phyloP scores from a whole-genome alignment of 768 basidiomycete species.

The Suillus brevipes region DNA sequence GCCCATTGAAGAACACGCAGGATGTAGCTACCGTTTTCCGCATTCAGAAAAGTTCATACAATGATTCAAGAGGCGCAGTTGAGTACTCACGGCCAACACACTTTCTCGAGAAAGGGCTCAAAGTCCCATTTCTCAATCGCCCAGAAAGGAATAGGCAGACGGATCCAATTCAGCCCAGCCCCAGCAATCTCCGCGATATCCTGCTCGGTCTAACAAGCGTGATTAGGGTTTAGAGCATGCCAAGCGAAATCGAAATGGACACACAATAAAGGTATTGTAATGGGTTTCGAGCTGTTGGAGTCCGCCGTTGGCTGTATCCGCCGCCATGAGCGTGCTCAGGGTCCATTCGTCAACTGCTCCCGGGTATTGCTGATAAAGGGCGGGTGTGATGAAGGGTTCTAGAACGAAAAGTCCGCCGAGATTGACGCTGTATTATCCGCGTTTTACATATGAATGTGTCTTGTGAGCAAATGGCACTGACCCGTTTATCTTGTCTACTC shows the following conservation, averaged over 20 bases:
- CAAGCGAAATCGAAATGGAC: constrained; percentile 25
- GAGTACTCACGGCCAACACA: constrained; percentile 72
- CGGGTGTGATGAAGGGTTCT: constrained; percentile 77
- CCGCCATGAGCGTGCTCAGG: constrained; percentile 63
- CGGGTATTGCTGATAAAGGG: constrained; percentile 60
- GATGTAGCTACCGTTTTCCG: constrained; percentile 53
- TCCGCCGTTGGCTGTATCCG: constrained; percentile 62
- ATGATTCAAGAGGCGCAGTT: neutral
- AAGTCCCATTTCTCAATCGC: constrained; percentile 72
- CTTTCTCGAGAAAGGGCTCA: constrained; percentile 75
- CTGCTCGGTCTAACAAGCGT: constrained; percentile 66
- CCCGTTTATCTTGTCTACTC: constrained; percentile 62
- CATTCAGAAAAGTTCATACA: constrained; percentile 6
- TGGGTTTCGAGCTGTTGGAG: constrained; percentile 70
- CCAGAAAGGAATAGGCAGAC: constrained; percentile 85
- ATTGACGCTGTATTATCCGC: constrained; percentile 48
- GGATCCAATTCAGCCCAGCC: constrained; percentile 83
- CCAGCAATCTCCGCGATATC: constrained; percentile 89
- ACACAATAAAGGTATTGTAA: constrained; percentile 80
- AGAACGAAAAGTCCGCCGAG: constrained; percentile 74
- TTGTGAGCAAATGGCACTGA: constrained; percentile 25
- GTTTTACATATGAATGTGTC: neutral
- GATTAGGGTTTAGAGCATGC: neutral
- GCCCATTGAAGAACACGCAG: constrained; percentile 77
- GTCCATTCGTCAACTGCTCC: constrained; percentile 65